These are phyloP conservation scores for Neostapfia colusana DNA, from an alignment of 176 grass and related monocot genomes.

Conservation along the genomic window DNA sequence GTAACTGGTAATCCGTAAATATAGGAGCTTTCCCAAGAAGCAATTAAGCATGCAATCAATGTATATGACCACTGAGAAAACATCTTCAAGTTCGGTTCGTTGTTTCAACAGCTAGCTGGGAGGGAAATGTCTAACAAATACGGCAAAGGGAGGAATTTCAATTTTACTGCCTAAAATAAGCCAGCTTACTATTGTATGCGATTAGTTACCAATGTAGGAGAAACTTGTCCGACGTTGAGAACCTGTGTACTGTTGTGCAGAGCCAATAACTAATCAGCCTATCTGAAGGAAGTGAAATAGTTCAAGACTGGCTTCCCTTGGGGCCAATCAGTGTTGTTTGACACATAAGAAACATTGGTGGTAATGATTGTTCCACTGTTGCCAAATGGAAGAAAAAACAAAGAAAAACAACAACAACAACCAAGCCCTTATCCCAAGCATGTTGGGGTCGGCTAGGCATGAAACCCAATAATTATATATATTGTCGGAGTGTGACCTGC, in stretches of 20 bases:
- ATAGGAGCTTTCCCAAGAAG: neutral
- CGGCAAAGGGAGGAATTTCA: too few species aligned
- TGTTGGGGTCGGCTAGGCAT: too few species aligned
- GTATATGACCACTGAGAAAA: neutral
- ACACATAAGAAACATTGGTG: neutral
- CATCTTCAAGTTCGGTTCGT: neutral
- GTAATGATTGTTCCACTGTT: neutral
- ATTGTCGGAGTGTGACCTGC: too few species aligned
- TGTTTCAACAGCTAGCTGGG: neutral
- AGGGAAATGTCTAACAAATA: neutral
- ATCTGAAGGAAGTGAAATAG: conserved; percentile 10
- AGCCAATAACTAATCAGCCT: too few species aligned
- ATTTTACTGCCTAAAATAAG: neutral
- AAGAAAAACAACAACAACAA: neutral
- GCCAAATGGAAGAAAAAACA: neutral
- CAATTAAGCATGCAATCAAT: neutral
- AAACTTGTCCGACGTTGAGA: too few species aligned
- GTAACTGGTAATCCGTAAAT: neutral
- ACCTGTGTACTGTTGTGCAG: too few species aligned
- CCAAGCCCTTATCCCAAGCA: too few species aligned
- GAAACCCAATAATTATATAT: too few species aligned
- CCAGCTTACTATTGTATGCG: neutral
- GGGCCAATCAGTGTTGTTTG: neutral
- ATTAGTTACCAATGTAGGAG: neutral
- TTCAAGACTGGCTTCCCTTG: neutral